Base-by-base conservation (phyloP, 306 rosid species). In the Carpinus viminea region DNA sequence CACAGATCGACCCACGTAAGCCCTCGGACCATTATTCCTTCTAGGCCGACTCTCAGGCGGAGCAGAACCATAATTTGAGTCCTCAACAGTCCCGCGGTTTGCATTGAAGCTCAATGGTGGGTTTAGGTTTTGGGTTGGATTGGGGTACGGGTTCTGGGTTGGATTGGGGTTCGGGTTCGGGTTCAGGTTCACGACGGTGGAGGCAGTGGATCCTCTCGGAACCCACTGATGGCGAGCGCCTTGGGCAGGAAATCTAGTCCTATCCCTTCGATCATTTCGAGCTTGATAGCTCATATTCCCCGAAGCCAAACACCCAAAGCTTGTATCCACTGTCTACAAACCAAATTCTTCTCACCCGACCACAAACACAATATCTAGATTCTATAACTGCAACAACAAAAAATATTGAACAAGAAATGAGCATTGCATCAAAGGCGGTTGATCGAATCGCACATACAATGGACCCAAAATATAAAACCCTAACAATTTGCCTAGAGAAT, bases 141-240 rank as follows among this genome's bases (percentile, higher is more conserved):
- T 56, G 9, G 62, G n/a, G 18, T 4, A 54, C 0, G 43, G 26
- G 47, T 16, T 73, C 0, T n/a, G 70, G 46, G 68, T 46, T 28
- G n/a, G n/a, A 24, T 7, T 56, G 9, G 62, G n/a, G 18, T 4
- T 61, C 0, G 43, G 26, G 47, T 16, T 73, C 0, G 70, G 46
- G 68, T 46, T 28, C 7, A 51, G 12, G n/a, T 55, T 60, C 26
- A 16, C 76, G 16, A 50, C 43, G 5, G 78, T 56, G 17, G 79
- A n/a, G 12, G 75, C 4, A 3, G 68, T 15, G 61, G 92, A 38
- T 50, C 81, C 89, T 79, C 90, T 88, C 0, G 85, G 93, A 26
- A 93, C 74, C 94, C 96, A 91, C 74, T 85, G 87, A 43, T 73
- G 91, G 50, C 90, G 90, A 83, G 85, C 56, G 73, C 79, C 54